Base-by-base conservation (phyloP, 2,329 filamentous ascomycete species). In the Clarireedia paspali region DNA sequence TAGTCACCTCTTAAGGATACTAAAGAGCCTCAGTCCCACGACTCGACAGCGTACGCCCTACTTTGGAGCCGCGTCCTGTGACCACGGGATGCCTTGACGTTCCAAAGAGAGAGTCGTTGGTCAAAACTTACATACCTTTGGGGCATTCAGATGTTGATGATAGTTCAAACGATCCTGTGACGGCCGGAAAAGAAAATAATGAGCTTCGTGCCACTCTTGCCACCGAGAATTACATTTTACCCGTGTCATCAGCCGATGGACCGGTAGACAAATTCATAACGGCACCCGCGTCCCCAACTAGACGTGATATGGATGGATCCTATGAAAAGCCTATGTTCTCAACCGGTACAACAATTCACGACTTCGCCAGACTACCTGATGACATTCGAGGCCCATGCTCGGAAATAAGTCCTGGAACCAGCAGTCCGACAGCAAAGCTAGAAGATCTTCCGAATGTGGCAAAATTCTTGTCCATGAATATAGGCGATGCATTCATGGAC, bases 341-440 rank as follows among this genome's bases (percentile, higher is more conserved):
- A 24, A 10, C 38, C 20, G 53, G 53, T 9, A 44, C 34, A 15
- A 38, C 46, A 3, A 55, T 55, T 20, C n/a, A 55, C 17, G 53
- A 55, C 46, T 55, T 55, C 36, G 38, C 17, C 20, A 30, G 36
- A 5, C 23, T 55, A 3, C 46, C 53, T 14, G 34, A 42, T 17
- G 34, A 50, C 20, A 38, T 55, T 26, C 46, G 53, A 44, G 53
- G 53, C 6, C 53, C 53, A 23, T 50, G 46, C 26, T 7, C 42
- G 6, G 53, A 55, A 55, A 47, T 55, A 23, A 55, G 53, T 6
- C 53, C 53, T 7, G 27, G 53, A 36, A 55, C 46, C 4, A 55
- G 46, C 20, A 15, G 49, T 34, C 50, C 40, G 24, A 47, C 42
- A 39, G 36, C 34, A 45, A 45, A 20, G n/a, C 42, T 14, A 26